Base-by-base conservation (phyloP, 73 alveolate genomes). In the Paramecium octaurelia region DNA sequence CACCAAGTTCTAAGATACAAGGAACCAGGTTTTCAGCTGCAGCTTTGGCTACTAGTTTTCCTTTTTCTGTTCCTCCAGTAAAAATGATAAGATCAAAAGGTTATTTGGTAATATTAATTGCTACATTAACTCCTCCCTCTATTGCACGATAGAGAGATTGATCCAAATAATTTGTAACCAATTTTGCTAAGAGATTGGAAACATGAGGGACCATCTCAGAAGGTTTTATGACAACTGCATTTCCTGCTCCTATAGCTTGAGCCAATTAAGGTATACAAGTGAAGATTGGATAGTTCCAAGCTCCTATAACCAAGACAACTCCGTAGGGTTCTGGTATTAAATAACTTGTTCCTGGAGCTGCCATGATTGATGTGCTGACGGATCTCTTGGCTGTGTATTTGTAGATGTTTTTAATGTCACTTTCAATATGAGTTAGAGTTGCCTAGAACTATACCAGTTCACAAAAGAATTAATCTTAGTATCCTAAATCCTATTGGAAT, bases 1-100 rank as follows among this genome's bases (percentile, higher is more conserved):
- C 99, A 50, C 99, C 99, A 23, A 98, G 94, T 94, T 98, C 99
- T 27, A 98, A 89, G 46, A 97, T 96, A 71, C 99, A 96, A 1
- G 99, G 99, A 54, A 96, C 94, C 27, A 98, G 94, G 84, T 96
- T 94, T 59, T 96, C 96, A 36, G 98, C 99, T 31, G 99, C 99
- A 1, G 99, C 99, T 31, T 94, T 93, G 1, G 99, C 99, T 31
- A 98, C 99, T 6, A 98, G 60, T 93, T 96, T 98, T 7, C 99
- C 99, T 88, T 97, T 98, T 12, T 48, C 21, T 18, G 99, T 97
- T 20, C 99, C 96, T 20, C 99, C 99, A 4, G 99, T 97, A 92
- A 98, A 98, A 21, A 97, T 93, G 9, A 97, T 96, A 93, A 96
- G 86, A 93, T 98, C 99, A 93, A 95, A 97, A 75, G 93, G 94